Conservation (phyloP, 23 red algal species). For the Gracilariopsis chorda region DNA sequence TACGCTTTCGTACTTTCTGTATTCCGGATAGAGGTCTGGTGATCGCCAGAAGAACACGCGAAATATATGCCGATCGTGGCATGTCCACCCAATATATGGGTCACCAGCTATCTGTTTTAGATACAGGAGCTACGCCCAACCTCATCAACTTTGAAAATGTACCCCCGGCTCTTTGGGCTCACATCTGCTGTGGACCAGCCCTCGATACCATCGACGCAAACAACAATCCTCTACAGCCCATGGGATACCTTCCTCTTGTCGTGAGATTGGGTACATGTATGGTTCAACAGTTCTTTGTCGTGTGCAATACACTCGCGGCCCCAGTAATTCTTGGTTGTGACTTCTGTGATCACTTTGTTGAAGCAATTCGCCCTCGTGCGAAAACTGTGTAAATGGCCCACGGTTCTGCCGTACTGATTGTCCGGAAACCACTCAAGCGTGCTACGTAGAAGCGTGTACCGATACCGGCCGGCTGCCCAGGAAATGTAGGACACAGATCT, state of each 20-base stretch:
- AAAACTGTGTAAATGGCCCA: background rate
- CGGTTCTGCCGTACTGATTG: background rate
- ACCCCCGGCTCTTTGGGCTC: background rate
- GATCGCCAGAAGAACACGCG: background rate
- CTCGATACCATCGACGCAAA: background rate
- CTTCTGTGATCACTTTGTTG: background rate
- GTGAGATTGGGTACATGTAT: background rate
- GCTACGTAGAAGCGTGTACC: background rate
- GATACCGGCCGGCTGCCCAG: background rate
- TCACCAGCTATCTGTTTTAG: background rate
- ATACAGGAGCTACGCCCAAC: background rate
- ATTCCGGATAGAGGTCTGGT: background rate
- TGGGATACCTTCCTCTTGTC: background rate
- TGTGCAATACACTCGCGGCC: background rate
- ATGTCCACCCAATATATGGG: background rate
- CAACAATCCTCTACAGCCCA: background rate
- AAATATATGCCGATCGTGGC: background rate
- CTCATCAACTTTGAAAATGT: background rate
- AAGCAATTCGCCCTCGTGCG: background rate
- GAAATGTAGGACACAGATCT: background rate
- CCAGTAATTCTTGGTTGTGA: background rate
- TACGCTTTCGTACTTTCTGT: too few relatives aligned
- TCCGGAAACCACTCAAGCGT: background rate
- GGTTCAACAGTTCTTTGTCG: background rate
- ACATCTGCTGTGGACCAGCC: background rate